Base-by-base conservation (phyloP, 352 stramenopile species). In the Phytophthora rubi region DNA sequence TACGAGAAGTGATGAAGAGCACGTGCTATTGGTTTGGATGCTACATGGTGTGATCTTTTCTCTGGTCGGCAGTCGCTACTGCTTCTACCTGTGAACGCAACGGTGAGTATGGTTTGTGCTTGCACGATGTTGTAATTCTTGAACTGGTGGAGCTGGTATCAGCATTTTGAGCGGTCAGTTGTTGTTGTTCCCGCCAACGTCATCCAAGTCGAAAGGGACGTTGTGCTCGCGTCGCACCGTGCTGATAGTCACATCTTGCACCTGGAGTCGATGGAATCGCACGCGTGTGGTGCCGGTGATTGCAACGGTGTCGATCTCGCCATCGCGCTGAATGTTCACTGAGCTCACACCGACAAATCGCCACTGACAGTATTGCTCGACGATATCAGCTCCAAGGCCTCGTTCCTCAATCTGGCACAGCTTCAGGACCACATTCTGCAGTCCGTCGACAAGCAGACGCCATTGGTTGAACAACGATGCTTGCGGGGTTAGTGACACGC, bases 341-440 rank as follows among this genome's bases (percentile, higher is more conserved):
- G 71, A 61, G 42, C 28, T 66, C n/a, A 79, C 39, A 12, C 53
- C 73, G 18, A 71, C 56, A 18, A 83, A 58, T 33, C 60, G 54
- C 78, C 78, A 85, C 23, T 75, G 32, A 33, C 75, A 82, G 1
- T 16, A 7, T 10, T 61, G 57, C 3, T 76, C 56, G 30, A 68
- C 60, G 21, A 60, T 32, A 28, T 39, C 54, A 59, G 45, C 39
- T 47, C 45, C 48, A 10, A 75, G 53, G 4, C 49, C 23, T 15
- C 13, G 61, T 44, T 77, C 63, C 6, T 77, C 28, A 37, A 71
- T 62, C 15, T 59, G 55, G 9, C 71, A n/a, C 26, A 81, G 66
- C 39, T 62, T 71, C 69, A 85, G 52, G 39, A 72, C 70, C 16
- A 81, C 52, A 59, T 81, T 79, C 48, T 79, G 71, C 16, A 81